A percentile compares a stretch with the other conserved stretches of the same genome.
These are phyloP conservation scores for Marasmius oreades DNA, from an alignment of 1,284 basidiomycete genomes.

Conservation along the genomic window DNA sequence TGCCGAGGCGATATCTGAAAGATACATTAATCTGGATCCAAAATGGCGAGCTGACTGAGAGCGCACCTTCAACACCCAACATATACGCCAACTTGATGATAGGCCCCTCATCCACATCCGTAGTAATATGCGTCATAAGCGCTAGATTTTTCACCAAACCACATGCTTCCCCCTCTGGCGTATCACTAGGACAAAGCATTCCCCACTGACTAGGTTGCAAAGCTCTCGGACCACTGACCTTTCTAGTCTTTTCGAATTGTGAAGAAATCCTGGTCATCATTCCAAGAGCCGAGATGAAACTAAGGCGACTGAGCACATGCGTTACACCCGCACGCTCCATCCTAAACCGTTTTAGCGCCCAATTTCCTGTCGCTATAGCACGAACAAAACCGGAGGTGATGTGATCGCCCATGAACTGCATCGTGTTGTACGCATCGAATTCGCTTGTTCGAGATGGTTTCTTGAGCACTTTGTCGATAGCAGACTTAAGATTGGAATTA, in stretches of 20 bases:
- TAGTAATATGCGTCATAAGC: conserved; percentile 99
- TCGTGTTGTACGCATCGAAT: conserved; percentile 94
- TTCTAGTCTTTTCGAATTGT: conserved; percentile 99
- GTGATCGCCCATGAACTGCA: conserved; percentile 91
- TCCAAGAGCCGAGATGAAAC: conserved; percentile 96
- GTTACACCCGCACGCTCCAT: conserved; percentile 99
- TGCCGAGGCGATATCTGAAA: conserved; percentile 83
- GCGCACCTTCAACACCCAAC: conserved; percentile 89
- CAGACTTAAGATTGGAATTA: conserved; percentile 93
- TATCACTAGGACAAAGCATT: conserved; percentile 97
- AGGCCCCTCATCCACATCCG: conserved; percentile 96
- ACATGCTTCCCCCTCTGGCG: conserved; percentile 99
- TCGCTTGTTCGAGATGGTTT: conserved; percentile 94
- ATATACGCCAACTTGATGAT: conserved; percentile 89
- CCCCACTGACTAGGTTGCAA: conserved; percentile 99
- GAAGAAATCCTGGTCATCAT: conserved; percentile 99
- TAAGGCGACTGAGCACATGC: conserved; percentile 93
- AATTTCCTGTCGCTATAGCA: conserved; percentile 98
- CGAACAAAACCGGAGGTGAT: conserved; percentile 96
- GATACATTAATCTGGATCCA: conserved; percentile 13
- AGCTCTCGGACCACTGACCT: conserved; percentile 97
- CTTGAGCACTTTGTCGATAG: conserved; percentile 97
- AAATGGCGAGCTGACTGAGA: conserved; percentile 3
- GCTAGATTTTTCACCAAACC: conserved; percentile 99
- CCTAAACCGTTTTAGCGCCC: conserved; percentile 99